Evolutionary conservation across 257 asterid genomes (phyloP), one percentile per base, ranked within the genome.

Genomic region (Nicotiana tabacum): DNA sequence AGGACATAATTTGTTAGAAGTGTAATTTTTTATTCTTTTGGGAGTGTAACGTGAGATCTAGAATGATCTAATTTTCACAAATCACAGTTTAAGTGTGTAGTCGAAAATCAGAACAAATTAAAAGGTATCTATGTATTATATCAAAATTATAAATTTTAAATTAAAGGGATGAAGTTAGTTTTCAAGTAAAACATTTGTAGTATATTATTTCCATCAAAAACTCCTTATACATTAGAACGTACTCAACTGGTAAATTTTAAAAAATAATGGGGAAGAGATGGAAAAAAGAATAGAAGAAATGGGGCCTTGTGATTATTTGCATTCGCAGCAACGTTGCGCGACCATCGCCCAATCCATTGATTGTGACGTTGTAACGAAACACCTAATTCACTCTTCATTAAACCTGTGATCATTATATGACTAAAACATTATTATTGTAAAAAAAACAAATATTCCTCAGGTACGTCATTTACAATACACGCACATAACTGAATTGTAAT

Each of bases 291-390:
- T 11, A 3, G 1, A 72, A 3, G 15, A 48, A 74, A 27, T 7
- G 56, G 60, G 64, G 18, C 16, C 29, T 76, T 76, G 8, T 82
- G 82, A 82, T 77, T 76, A 29, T 58, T 60, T 81, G 77, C 55
- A 56, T 64, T 16, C 1, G 61, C 61, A 35, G 83, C 43, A 78
- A 37, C 88, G 79, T 83, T 83, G 89, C 88, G 87, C 82, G 84
- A 85, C 78, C 83, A 80, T 58, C 69, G 30, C 8, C 9, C 39
- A 29, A 76, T 48, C 55, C 46, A 51, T 79, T 32, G 87, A 81
- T 86, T 69, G 72, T 32, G 85, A 84, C 86, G 83, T 84, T 84
- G 30, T 77, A 77, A 81, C 67, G 66, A 83, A 58, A 53, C 4
- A 57, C 78, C 65, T 30, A 83, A 48, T 27, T 76, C 80, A 18